Conservation (phyloP, 768 basidiomycete genomes). For the Leccinum subtestaceum region DNA sequence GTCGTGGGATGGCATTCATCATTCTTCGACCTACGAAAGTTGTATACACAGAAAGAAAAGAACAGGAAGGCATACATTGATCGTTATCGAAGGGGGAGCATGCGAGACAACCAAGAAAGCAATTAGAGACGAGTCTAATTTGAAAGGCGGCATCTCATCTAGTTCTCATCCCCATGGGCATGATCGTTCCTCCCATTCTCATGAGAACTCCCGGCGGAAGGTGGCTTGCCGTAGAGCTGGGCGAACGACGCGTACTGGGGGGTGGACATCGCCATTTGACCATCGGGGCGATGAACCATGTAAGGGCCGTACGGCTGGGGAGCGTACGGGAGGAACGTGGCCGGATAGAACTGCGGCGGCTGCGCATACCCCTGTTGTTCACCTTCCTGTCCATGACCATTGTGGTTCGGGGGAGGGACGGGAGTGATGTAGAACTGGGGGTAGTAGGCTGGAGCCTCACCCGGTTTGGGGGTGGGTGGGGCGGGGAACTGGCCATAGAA, state of each 20-base stretch:
- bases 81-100: constrained; percentile 6
- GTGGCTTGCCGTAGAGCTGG: constrained; percentile 39
- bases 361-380: constrained; percentile 40
- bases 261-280: constrained; percentile 33
- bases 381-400: constrained; percentile 40
- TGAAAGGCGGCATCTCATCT: constrained; percentile 22
- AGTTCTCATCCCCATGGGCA: constrained; percentile 27
- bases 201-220: constrained; percentile 33
- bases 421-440: constrained; percentile 49
- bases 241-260: constrained; percentile 40
- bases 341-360: constrained; percentile 45
- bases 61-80: constrained; percentile 19
- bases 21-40: constrained; percentile 28
- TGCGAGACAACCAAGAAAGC: constrained; percentile 18
- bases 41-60: constrained; percentile 21
- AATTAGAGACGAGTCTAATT: constrained; percentile 14
- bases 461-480: constrained; percentile 47
- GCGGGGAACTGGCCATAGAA: constrained; percentile 57
- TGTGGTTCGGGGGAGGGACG: constrained; percentile 38
- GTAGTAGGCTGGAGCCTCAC: constrained; percentile 50
- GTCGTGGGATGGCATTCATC: constrained; percentile 19
- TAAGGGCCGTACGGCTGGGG: constrained; percentile 49
- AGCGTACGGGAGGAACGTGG: constrained; percentile 46
- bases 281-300: constrained; percentile 45
- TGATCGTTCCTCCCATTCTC: constrained; percentile 30